Evolutionary conservation across 306 rosid species (phyloP), one percentile per base, ranked within the genome.

Genomic region (Trichosanthes cucumerina): DNA sequence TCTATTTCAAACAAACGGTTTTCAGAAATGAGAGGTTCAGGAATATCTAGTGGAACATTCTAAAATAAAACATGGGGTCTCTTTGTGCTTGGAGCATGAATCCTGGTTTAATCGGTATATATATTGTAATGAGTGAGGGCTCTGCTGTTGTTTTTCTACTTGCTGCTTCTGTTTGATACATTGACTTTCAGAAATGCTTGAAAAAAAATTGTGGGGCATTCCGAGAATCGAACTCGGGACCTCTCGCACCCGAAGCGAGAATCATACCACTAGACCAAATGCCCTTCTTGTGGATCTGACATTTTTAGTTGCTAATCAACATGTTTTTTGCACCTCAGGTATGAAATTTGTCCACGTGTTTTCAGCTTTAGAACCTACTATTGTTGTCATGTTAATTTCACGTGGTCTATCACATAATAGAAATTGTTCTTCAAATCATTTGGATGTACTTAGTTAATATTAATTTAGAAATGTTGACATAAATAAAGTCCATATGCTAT

Each of bases 221-320:
- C 83, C 78, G 81, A 83, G 86, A 83, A 83, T 83, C 75, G 69
- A 83, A 83, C 88, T 81, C 82, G 56, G 87, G 88, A 87, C 90
- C 84, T 87, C 89, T 87, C 76, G 88, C 86, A 80, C 90, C 87
- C 89, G 33, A 85, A 89, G 90, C 80, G 83, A 80, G 84, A 89
- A 89, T 85, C 88, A 82, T 84, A 84, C 86, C 86, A 82, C 85
- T 85, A 85, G 85, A 85, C 88, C 87, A 84, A 81, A 75, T 73
- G 80, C 78, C 83, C 81, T 24, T 58, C 6, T 24, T 24, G 36
- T 2, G 33, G 26, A 11, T 15, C 34, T 59, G 71, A 0, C 3
- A 16, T 1, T 4, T 54, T 77, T 33, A 68, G 28, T 57, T 53
- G 18, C 54, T 12, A 56, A 11, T 57, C 9, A 46, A 58, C 65